These are phyloP conservation scores for Chondrus crispus DNA, from an alignment of 23 red algal species.

Conservation along the genomic window DNA sequence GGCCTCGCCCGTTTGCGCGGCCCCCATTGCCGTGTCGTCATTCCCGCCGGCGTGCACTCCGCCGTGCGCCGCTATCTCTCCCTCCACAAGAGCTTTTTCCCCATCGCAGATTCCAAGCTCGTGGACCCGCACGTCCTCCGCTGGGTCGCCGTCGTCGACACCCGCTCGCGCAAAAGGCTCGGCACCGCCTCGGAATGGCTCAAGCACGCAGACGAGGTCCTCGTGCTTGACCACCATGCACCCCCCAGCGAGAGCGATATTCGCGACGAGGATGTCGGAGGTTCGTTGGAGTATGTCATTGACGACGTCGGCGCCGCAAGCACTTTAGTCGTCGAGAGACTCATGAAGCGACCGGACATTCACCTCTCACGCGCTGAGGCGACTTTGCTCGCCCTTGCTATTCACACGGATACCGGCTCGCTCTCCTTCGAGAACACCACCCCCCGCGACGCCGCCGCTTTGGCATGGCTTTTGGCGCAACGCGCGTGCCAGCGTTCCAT, in stretches of 20 bases:
- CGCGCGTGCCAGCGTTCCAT: constrained; percentile 56
- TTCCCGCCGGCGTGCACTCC: constrained; percentile 38
- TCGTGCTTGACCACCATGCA: constrained; percentile 54
- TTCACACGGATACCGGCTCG: constrained; percentile 57
- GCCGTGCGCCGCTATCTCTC: constrained; percentile 29
- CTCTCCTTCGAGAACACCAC: constrained; percentile 55
- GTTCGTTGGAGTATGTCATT: constrained; percentile 11
- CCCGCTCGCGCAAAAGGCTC: constrained; percentile 5
- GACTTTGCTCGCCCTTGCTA: constrained; percentile 54
- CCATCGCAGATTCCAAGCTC: constrained; percentile 28
- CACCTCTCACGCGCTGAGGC: constrained; percentile 18
- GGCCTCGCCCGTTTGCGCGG: constrained; percentile 37
- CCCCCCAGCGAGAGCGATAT: constrained; percentile 18
- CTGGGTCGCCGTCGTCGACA: constrained; percentile 63
- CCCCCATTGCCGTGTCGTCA: background rate
- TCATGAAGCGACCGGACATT: constrained; percentile 11
- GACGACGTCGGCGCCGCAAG: constrained; percentile 46
- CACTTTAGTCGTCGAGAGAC: constrained; percentile 54
- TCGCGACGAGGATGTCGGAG: background rate
- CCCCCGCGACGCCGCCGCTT: constrained; percentile 43
- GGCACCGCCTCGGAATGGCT: constrained; percentile 5
- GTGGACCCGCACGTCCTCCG: constrained; percentile 44
- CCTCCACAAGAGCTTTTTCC: constrained; percentile 48
- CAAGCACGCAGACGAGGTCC: background rate
- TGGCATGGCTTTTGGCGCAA: constrained; percentile 31